Evolutionary conservation across 148 eudicot genomes (phyloP), one percentile per base, ranked within the genome.

Genomic region (Silene uniflora): DNA sequence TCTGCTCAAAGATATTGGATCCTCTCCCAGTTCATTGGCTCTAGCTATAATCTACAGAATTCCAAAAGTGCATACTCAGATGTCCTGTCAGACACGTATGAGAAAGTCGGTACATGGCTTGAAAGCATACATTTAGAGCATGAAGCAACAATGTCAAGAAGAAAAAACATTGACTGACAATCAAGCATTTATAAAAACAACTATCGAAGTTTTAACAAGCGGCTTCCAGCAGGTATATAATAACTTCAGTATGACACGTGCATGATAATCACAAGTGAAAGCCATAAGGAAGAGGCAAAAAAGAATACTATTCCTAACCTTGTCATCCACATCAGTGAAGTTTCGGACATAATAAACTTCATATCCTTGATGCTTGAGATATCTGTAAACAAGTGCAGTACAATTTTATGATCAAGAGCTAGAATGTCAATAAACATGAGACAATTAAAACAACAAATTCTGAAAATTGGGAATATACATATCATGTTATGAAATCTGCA

Each of bases 251-350:
- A 18, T 19, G 39, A 42, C 42, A 66, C 22, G 23, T 14, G 46
- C n/a, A 73, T 9, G 35, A 47, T 19, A 23, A 68, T 19, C 16
- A 10, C 55, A 49, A 11, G 17, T 49, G 55, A 47, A 23, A 35
- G 6, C 27, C 62, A 19, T 16, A 16, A 62, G 22, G 39, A n/a
- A 9, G 35, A 35, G 60, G 19, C 59, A 18, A 39, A 58, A 65
- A n/a, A n/a, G 1, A 19, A 56, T 21, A 23, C 27, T 73, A 42
- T 44, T 64, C 22, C 88, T 79, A 46, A 90, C 98, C 96, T 94
- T 94, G 83, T 94, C 97, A 89, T 94, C 98, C 67, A 94, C 97
- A 77, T 94, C 98, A 0, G 98, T 94, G 84, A 94, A 94, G 83
- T 94, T 94, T 71, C 98, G 90, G 47, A 94, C 96, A 78, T 94